A percentile compares a stretch with the other conserved stretches of the same genome.
Conservation (phyloP, 2,329 filamentous ascomycete genomes). For the Domatiomyces globalis region DNA sequence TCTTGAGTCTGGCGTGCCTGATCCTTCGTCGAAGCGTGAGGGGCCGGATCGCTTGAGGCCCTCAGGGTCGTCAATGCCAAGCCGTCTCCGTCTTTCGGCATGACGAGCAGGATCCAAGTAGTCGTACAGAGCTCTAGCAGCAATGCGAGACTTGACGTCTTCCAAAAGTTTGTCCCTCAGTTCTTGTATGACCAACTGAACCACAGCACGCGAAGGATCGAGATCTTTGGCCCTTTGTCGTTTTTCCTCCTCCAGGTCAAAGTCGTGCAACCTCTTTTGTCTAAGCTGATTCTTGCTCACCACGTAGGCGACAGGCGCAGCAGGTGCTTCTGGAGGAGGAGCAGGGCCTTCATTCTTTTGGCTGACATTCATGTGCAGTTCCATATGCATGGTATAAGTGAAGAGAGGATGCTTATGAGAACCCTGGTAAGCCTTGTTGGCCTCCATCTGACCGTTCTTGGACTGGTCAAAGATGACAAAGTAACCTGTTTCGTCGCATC, state of each 20-base stretch:
- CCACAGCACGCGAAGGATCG: constrained; percentile 76
- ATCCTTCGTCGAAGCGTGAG: constrained; percentile 48
- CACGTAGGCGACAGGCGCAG: constrained; percentile 12
- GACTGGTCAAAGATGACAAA: constrained; percentile 82
- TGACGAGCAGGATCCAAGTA: constrained; percentile 75
- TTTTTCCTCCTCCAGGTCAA: constrained; percentile 81
- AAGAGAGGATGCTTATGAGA: constrained; percentile 77
- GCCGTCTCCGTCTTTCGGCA: constrained; percentile 58
- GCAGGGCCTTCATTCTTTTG: constrained; percentile 41
- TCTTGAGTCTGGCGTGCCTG: constrained; percentile 46
- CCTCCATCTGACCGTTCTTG: constrained; percentile 60
- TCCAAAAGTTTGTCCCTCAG: constrained; percentile 74
- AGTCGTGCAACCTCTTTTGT: constrained; percentile 57
- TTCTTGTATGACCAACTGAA: constrained; percentile 64
- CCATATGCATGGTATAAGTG: constrained; percentile 86
- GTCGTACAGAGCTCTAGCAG: constrained; percentile 63
- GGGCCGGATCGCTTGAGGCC: constrained; percentile 43
- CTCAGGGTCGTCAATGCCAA: constrained; percentile 60
- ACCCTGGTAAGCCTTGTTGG: constrained; percentile 61
- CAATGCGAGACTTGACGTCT: constrained; percentile 78
- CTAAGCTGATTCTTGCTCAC: constrained; percentile 25
- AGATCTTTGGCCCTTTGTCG: constrained; percentile 72
- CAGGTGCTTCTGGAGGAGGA: constrained; percentile 5
- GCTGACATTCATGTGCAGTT: constrained; percentile 56
- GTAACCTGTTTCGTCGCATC: constrained; percentile 74